Percentiles rank a stretch among this genome's conserved stretches.
These are phyloP conservation scores for Arctium lappa DNA, from an alignment of 129 eudicot genomes.

Conservation along the genomic window DNA sequence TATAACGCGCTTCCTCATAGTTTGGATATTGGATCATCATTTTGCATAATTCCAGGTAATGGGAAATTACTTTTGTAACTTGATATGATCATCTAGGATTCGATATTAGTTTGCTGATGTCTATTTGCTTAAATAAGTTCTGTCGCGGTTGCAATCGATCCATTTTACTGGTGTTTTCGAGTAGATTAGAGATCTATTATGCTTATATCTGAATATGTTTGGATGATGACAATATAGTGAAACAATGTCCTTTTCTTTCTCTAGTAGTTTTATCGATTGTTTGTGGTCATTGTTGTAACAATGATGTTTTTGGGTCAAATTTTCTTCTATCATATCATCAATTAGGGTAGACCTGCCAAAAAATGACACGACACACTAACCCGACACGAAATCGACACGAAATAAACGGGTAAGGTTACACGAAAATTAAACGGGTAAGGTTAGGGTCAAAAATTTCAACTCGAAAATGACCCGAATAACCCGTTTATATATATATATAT, in stretches of 20 bases:
- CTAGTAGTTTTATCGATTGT: background rate
- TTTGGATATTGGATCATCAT: constrained; percentile 14
- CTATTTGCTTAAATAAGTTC: constrained; percentile 18
- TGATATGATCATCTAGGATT: background rate
- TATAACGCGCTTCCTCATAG: background rate
- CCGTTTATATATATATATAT: too few relatives aligned
- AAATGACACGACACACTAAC: too few relatives aligned
- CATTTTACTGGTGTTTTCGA: background rate
- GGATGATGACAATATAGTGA: background rate
- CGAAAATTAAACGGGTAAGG: too few relatives aligned
- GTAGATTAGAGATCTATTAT: background rate
- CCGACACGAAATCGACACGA: too few relatives aligned
- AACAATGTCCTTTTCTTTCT: background rate
- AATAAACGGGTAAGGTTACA: too few relatives aligned
- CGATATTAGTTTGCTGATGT: background rate
- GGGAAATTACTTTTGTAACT: constrained; percentile 20
- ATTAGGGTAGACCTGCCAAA: background rate
- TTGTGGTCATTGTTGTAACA: background rate
- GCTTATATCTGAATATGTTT: background rate
- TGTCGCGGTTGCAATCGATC: background rate
- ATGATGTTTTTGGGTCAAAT: background rate
- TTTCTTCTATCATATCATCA: background rate
- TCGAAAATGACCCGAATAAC: too few relatives aligned
- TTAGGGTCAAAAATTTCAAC: too few relatives aligned
- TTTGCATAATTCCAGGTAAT: constrained; percentile 40